Percentiles rank a stretch among this genome's conserved stretches.
Evolutionary conservation across 345 rosid species (phyloP).

Genomic region (Viola odorata): DNA sequence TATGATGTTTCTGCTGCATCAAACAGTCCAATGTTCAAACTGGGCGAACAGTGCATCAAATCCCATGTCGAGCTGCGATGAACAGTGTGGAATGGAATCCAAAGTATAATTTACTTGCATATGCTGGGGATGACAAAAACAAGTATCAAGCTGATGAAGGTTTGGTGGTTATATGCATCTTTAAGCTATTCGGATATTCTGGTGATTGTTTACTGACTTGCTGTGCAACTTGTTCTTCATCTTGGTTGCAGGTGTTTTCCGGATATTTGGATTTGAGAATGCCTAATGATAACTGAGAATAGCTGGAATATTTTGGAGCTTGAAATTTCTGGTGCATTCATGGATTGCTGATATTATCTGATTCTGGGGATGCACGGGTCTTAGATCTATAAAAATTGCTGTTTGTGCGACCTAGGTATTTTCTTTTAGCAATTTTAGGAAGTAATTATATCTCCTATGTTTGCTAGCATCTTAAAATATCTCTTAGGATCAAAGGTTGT

Average conservation of each 20-base stretch:
- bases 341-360: too few species aligned
- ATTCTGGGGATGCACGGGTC: too few species aligned
- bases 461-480: too few species aligned
- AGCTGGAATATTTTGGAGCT: not conserved
- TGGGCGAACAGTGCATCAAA: constrained; percentile 83
- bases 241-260: constrained; percentile 66
- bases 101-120: constrained; percentile 83
- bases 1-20: constrained; percentile 7
- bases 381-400: too few species aligned
- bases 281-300: constrained; percentile 19
- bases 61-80: constrained; percentile 96
- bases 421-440: too few species aligned
- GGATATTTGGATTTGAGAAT: constrained; percentile 81
- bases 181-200: not conserved
- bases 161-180: not conserved
- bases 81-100: constrained; percentile 99
- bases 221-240: not conserved
- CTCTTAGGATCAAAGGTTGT: too few species aligned
- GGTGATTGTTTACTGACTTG: not conserved
- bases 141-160: constrained; percentile 94
- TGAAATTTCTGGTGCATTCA: too few species aligned
- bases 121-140: constrained; percentile 97
- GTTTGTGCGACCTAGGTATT: too few species aligned
- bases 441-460: too few species aligned
- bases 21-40: constrained; percentile 83